phyloP scores from a whole-genome alignment of 306 rosid genomes.

The Vachellia pachyceras region DNA sequence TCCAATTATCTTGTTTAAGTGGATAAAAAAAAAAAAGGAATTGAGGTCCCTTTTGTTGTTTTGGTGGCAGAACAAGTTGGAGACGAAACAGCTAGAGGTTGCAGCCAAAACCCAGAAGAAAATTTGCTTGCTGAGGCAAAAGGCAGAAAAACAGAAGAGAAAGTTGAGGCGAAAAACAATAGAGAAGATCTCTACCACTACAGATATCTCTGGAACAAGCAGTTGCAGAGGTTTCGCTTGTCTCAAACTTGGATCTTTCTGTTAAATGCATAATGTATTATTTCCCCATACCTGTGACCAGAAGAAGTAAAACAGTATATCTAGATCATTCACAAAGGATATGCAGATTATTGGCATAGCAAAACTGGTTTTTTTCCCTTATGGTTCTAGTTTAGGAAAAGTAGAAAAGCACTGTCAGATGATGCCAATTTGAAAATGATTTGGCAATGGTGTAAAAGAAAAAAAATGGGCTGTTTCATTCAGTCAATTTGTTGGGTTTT shows the following conservation, averaged over 20 bases:
- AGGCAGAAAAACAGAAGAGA: constrained; percentile 61
- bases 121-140: constrained; percentile 51
- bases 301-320: neutral
- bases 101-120: constrained; percentile 49
- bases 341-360: neutral
- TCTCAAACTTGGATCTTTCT: constrained; percentile 24
- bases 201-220: constrained; percentile 29
- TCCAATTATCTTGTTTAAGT: neutral
- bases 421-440: neutral
- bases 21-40: too few relatives aligned
- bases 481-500: too few relatives aligned
- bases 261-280: constrained; percentile 29
- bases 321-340: neutral
- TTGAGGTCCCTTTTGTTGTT: neutral
- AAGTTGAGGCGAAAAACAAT: constrained; percentile 50
- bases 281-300: too few relatives aligned
- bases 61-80: constrained; percentile 54
- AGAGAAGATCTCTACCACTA: constrained; percentile 49
- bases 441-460: neutral
- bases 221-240: constrained; percentile 39
- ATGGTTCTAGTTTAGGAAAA: neutral
- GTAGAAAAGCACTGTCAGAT: too few relatives aligned
- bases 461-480: too few relatives aligned
- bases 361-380: neutral
- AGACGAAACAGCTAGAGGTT: constrained; percentile 52